A percentile compares a stretch with the other conserved stretches of the same genome.
These are phyloP conservation scores for Nannochloris sp. DNA, from an alignment of 139 green algal genomes.

Conservation along the genomic window DNA sequence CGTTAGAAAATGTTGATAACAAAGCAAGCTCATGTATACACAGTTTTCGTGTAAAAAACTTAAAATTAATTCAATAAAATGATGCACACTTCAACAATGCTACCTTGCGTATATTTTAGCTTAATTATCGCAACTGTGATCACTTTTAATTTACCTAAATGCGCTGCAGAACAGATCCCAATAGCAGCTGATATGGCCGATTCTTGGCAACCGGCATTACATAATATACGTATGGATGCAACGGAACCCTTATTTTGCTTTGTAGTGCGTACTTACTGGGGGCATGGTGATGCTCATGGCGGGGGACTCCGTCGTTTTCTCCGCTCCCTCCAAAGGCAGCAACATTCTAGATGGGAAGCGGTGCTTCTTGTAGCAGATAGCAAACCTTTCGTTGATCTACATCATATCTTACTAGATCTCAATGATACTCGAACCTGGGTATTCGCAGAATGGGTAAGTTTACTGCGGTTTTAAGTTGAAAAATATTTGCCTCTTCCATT, in stretches of 20 bases:
- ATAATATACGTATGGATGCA: too few relatives aligned
- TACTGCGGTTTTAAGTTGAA: too few relatives aligned
- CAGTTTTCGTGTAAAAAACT: neutral
- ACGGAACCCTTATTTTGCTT: slow-evolving; percentile 39
- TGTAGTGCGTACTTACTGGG: slow-evolving; percentile 64
- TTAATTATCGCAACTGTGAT: too few relatives aligned
- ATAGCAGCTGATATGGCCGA: too few relatives aligned
- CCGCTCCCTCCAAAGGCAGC: slow-evolving; percentile 41
- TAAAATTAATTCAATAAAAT: neutral
- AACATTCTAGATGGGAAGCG: slow-evolving; percentile 55
- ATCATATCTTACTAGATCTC: slow-evolving; percentile 48
- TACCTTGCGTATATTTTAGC: too few relatives aligned
- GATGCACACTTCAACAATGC: too few relatives aligned
- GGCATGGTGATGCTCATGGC: slow-evolving; percentile 36
- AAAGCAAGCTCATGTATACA: neutral
- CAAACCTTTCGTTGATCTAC: slow-evolving; percentile 55
- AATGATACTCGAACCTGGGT: slow-evolving; percentile 55
- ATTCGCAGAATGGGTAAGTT: slow-evolving; percentile 64
- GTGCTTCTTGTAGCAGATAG: slow-evolving; percentile 64
- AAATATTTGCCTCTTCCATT: neutral
- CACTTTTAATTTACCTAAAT: too few relatives aligned
- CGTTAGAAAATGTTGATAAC: neutral
- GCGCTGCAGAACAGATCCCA: too few relatives aligned
- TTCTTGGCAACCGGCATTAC: too few relatives aligned
- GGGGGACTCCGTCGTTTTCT: slow-evolving; percentile 44